A percentile compares a stretch with the other conserved stretches of the same genome.
Evolutionary conservation across 371 early-diverging fungal genomes (phyloP).

Genomic region (Batkoa obscura): DNA sequence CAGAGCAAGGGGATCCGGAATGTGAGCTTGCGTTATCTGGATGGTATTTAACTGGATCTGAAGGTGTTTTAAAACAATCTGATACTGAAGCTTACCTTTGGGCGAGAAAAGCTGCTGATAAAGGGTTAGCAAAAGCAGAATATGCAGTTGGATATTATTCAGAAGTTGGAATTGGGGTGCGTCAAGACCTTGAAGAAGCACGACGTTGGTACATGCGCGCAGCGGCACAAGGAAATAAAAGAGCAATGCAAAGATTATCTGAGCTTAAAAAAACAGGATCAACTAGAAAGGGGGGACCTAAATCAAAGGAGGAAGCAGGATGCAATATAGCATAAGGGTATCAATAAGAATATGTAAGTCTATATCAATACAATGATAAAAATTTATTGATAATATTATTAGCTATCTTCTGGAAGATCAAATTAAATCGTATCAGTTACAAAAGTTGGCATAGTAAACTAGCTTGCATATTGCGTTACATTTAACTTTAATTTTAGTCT

Average conservation of each 20-base stretch:
- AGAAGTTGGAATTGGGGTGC: slow-evolving; percentile 57
- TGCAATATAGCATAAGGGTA: slow-evolving; percentile 1
- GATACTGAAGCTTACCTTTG: slow-evolving; percentile 73
- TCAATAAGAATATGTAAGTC: no score
- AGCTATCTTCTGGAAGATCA: no score
- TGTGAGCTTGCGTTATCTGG: slow-evolving; percentile 69
- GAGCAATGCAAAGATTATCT: slow-evolving; percentile 48
- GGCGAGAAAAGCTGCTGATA: slow-evolving; percentile 73
- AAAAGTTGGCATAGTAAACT: no score
- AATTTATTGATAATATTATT: no score
- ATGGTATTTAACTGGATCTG: slow-evolving; percentile 78
- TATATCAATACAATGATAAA: no score
- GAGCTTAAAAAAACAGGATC: slow-evolving; percentile 47
- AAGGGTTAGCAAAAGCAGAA: slow-evolving; percentile 65
- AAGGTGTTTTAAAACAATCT: slow-evolving; percentile 52
- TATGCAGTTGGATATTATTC: slow-evolving; percentile 75
- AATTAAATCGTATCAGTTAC: no score
- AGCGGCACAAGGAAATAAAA: slow-evolving; percentile 48
- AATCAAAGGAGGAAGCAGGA: slow-evolving; percentile 7
- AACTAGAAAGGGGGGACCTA: slow-evolving; percentile 6
- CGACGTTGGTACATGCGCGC: slow-evolving; percentile 56
- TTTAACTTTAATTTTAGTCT: no score
- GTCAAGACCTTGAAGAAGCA: slow-evolving; percentile 46
- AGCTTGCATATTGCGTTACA: no score
- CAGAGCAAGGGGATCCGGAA: slow-evolving; percentile 67